Conservation (phyloP, 306 rosid species). For the Lathyrus sativus region DNA sequence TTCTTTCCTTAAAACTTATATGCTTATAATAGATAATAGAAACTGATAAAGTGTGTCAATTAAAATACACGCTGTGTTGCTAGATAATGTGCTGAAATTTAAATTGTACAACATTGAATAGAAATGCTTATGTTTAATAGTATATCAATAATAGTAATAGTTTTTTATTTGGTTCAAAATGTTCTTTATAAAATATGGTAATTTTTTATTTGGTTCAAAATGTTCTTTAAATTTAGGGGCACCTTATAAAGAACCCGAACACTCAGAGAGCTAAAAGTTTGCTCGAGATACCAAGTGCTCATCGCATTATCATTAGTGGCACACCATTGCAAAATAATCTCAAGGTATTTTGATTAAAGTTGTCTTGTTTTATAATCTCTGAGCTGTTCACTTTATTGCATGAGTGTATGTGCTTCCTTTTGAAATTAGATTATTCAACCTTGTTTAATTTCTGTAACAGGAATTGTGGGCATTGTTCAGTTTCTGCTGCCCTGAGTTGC, state of each 20-base stretch:
- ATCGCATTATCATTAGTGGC: slow-evolving; percentile 85
- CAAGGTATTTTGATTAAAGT: slow-evolving; percentile 54
- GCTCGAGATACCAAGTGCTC: slow-evolving; percentile 82
- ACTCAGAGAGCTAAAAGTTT: slow-evolving; percentile 97
- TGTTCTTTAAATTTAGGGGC: slow-evolving; percentile 64
- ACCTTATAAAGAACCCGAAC: slow-evolving; percentile 91
- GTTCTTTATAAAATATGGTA: background rate
- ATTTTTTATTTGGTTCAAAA: slow-evolving; percentile 22
- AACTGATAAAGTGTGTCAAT: background rate
- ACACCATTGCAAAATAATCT: slow-evolving; percentile 93
- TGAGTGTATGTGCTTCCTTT: background rate
- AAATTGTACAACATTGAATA: slow-evolving; percentile 12
- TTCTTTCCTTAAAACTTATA: background rate
- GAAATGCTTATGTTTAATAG: background rate
- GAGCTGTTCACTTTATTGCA: background rate
- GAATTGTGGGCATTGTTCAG: slow-evolving; percentile 94
- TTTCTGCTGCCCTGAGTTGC: slow-evolving; percentile 87
- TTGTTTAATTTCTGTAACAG: slow-evolving; percentile 45
- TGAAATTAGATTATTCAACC: slow-evolving; percentile 29
- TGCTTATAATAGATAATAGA: background rate
- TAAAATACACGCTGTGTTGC: slow-evolving; percentile 7
- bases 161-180: slow-evolving; percentile 2
- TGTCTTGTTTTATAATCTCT: slow-evolving; percentile 12
- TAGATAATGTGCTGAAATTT: slow-evolving; percentile 27
- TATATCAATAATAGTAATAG: background rate